Evolutionary conservation across 2,329 filamentous ascomycete genomes (phyloP).

Genomic region (Cercospora zeina): DNA sequence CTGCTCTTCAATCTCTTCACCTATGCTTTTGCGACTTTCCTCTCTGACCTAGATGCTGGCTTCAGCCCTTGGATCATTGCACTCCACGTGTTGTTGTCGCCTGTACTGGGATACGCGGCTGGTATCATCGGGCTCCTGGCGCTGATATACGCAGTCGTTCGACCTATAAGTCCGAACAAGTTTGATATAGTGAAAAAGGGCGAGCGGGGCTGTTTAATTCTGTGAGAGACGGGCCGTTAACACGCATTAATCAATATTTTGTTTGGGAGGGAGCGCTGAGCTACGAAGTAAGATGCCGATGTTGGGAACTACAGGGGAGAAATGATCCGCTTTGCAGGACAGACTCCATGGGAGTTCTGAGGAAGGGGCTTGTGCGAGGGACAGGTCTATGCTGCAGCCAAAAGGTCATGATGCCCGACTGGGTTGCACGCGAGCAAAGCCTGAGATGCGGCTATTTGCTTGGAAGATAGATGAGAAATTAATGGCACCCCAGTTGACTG

Average conservation of each 20-base stretch:
- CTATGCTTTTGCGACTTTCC: not conserved
- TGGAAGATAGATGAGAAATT: too few relatives aligned
- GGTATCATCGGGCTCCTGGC: not conserved
- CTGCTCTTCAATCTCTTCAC: not conserved
- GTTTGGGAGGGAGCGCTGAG: too few relatives aligned
- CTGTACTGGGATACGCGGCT: not conserved
- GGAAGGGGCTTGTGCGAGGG: too few relatives aligned
- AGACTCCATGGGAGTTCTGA: too few relatives aligned
- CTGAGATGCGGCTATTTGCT: too few relatives aligned
- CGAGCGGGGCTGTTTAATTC: not conserved
- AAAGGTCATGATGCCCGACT: too few relatives aligned
- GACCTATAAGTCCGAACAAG: not conserved
- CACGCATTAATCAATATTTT: not conserved
- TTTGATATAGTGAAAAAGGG: slow-evolving; percentile 1
- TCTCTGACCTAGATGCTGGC: not conserved
- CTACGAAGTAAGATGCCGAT: too few relatives aligned
- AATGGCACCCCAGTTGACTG: too few relatives aligned
- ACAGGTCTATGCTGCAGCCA: too few relatives aligned
- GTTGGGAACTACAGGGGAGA: too few relatives aligned
- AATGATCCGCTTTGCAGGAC: too few relatives aligned
- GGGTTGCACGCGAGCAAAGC: too few relatives aligned
- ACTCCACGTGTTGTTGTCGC: not conserved
- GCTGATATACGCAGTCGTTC: not conserved
- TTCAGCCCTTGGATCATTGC: not conserved
- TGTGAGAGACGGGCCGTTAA: not conserved